These are phyloP conservation scores for Anisodus tanguticus DNA, from an alignment of 257 asterid species.

Conservation along the genomic window DNA sequence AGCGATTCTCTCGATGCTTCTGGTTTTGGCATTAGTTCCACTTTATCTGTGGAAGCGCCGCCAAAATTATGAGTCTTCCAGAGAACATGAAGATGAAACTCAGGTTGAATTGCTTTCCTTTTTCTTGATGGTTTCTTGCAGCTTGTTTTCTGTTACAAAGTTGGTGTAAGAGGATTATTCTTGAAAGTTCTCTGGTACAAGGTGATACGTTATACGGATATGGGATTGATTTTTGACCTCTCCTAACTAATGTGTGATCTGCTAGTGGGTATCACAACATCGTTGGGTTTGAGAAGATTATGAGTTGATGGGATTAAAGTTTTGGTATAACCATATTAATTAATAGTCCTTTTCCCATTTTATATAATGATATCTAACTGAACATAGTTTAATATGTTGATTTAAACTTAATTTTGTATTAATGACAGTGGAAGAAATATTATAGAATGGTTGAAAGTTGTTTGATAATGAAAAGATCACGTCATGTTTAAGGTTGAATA, in stretches of 20 bases:
- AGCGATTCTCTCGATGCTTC: constrained; percentile 68
- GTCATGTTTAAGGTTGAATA: not conserved
- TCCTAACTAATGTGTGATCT: not conserved
- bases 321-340: not conserved
- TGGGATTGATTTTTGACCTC: not conserved
- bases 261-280: not conserved
- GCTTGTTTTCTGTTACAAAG: not conserved
- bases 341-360: not conserved
- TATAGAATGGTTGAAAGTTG: not conserved
- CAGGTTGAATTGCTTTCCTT: constrained; percentile 48
- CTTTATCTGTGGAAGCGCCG: constrained; percentile 87
- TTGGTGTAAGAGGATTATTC: not conserved
- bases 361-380: not conserved
- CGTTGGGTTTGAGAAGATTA: not conserved
- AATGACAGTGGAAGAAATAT: not conserved
- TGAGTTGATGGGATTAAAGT: not conserved
- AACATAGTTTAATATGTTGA: constrained; percentile 12
- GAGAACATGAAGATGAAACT: constrained; percentile 64
- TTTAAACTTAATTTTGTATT: not conserved
- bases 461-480: not conserved
- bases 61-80: constrained; percentile 55
- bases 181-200: not conserved
- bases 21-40: constrained; percentile 70
- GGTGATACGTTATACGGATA: not conserved
- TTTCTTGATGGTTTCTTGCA: not conserved